Evolutionary conservation across 495 filamentous ascomycete genomes (phyloP).

Genomic region (Hypomontagnella monticulosa): DNA sequence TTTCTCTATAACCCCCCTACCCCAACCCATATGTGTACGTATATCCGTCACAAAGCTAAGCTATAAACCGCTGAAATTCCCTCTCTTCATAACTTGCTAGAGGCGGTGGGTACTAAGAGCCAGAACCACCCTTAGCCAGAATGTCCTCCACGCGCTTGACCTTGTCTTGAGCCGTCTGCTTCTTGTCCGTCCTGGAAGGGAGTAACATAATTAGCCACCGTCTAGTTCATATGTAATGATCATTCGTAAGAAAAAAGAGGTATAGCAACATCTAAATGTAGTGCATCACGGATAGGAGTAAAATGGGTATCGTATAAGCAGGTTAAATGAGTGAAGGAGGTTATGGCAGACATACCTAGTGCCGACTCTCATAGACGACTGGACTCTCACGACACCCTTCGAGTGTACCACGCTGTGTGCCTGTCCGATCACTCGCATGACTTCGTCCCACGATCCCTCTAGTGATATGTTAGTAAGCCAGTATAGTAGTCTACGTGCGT

Average conservation of each 20-base stretch:
- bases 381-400: constrained; percentile 81
- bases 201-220: neutral
- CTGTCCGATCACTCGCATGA: constrained; percentile 89
- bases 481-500: too few species aligned
- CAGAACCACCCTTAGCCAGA: constrained; percentile 35
- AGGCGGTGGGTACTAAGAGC: neutral
- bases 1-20: too few species aligned
- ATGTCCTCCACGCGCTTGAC: constrained; percentile 58
- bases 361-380: constrained; percentile 88
- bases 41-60: too few species aligned
- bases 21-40: too few species aligned
- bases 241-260: neutral
- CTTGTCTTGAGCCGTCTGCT: constrained; percentile 58
- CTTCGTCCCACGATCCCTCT: constrained; percentile 93
- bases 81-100: neutral
- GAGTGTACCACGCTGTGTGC: constrained; percentile 86
- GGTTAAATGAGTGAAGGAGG: neutral
- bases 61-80: neutral
- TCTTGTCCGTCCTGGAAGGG: constrained; percentile 56
- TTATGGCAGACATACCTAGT: constrained; percentile 68
- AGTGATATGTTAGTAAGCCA: neutral
- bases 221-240: neutral
- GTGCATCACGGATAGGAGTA: neutral
- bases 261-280: neutral
- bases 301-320: neutral